Conservation (phyloP, 306 rosid genomes). For the Begonia fuchsioides region DNA sequence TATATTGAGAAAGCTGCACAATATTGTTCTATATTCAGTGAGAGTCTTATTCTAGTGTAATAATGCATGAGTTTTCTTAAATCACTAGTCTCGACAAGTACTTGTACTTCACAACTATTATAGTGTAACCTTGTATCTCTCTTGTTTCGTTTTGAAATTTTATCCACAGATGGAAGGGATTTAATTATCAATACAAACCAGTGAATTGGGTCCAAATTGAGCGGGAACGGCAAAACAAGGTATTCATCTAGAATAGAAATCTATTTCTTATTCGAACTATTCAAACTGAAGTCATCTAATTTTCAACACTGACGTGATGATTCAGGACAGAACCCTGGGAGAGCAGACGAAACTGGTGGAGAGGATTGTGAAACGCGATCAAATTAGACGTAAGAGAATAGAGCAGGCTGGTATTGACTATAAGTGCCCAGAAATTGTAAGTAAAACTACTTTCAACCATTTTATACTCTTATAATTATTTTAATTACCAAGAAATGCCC, state of each 20-base stretch:
- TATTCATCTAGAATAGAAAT: slow-evolving; percentile 8
- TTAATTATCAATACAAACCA: slow-evolving; percentile 37
- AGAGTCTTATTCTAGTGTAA: too few species aligned
- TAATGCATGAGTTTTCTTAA: too few species aligned
- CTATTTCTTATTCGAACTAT: background rate
- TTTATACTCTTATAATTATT: background rate
- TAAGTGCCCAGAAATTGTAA: slow-evolving; percentile 77
- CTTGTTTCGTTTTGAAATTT: background rate
- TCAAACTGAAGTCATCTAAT: background rate
- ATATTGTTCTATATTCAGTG: too few species aligned
- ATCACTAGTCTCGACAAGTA: too few species aligned
- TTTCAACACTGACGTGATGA: slow-evolving; percentile 5
- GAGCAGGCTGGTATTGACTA: slow-evolving; percentile 80
- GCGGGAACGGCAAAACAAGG: slow-evolving; percentile 53
- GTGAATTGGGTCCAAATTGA: slow-evolving; percentile 42
- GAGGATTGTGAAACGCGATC: slow-evolving; percentile 40
- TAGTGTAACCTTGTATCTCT: too few species aligned
- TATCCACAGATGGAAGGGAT: slow-evolving; percentile 59
- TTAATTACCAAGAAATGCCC: too few species aligned
- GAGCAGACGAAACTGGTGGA: slow-evolving; percentile 57
- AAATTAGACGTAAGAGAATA: slow-evolving; percentile 43
- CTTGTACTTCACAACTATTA: too few species aligned
- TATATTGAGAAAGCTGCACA: too few species aligned
- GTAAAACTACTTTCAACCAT: slow-evolving; percentile 3
- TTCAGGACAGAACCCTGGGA: slow-evolving; percentile 59